Evolutionary conservation across 805 yeast genomes (phyloP), one percentile per base, ranked within the genome.

Genomic region (Ogataea paraovalis): DNA sequence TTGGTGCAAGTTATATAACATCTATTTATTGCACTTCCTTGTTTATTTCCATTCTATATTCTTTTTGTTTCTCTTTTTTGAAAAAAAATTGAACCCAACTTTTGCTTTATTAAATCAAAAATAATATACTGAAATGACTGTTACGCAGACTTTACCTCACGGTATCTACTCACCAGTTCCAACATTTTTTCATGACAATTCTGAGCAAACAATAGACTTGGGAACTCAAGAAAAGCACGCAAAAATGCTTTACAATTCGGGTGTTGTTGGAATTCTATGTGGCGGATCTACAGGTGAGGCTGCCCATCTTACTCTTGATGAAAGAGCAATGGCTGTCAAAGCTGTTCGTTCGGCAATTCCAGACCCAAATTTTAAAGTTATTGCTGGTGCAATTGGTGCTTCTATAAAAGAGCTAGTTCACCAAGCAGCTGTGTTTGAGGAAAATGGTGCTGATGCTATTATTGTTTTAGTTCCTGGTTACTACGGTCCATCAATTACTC

Each of bases 201-300:
- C 22, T 13, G 46, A 42, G 10, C 42, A 48, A 42, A 45, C 52
- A 9, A 44, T 76, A 21, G 80, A 77, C 56, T 55, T 62, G 37
- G 76, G 67, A 4, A 56, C 80, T 25, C 80, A 76, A 59, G 59
- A 66, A 41, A 56, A 63, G 42, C 82, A 78, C 53, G 73, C 80
- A 32, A 64, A 69, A 43, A 67, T 59, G 58, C 64, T 78, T 42
- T 62, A 72, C 34, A 55, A 68, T 13, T 65, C 65, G 44, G 82
- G 82, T 9, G 70, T 77, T 44, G 50, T 60, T 38, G 83, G 83
- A 14, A 60, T 74, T 3, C 73, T 76, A 18, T 59, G 76, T 12
- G 66, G 74, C 49, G 82, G 82, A 4, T 75, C 80, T 18, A 78
- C 80, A n/a, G 83, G 82, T 33, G 82, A 78, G 57, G 71, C 74